A percentile compares a stretch with the other conserved stretches of the same genome.
Evolutionary conservation across 176 grass and related monocot species (phyloP).

Genomic region (Carex littledalei): DNA sequence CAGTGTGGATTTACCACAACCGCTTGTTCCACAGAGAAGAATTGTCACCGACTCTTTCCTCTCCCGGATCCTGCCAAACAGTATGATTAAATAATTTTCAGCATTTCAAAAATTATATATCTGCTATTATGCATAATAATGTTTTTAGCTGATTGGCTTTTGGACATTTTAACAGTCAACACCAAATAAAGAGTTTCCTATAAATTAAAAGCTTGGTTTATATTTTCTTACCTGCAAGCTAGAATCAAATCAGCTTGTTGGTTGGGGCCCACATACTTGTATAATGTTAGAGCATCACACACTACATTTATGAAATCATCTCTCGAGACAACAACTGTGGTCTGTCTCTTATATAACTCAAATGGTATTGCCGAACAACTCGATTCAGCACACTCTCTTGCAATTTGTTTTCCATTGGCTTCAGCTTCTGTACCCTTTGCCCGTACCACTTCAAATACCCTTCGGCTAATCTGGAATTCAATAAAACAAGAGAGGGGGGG

Average conservation of each 20-base stretch:
- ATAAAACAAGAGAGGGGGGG: not conserved
- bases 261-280: conserved; percentile 89
- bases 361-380: conserved; percentile 41
- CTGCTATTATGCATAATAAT: not conserved
- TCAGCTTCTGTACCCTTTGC: conserved; percentile 36
- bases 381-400: conserved; percentile 26
- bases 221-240: conserved; percentile 70
- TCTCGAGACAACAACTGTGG: conserved; percentile 58
- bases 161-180: too few species aligned
- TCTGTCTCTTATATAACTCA: conserved; percentile 90
- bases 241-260: conserved; percentile 90
- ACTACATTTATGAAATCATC: conserved; percentile 60
- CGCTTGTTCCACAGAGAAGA: conserved; percentile 91
- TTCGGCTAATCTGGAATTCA: conserved; percentile 79
- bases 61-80: conserved; percentile 69
- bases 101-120: conserved; percentile 5
- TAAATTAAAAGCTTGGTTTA: not conserved
- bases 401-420: conserved; percentile 24
- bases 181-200: not conserved
- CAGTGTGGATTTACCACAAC: conserved; percentile 92
- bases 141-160: too few species aligned
- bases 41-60: conserved; percentile 90
- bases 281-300: conserved; percentile 62
- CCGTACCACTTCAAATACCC: conserved; percentile 74
- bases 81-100: conserved; percentile 1